Percentiles rank a stretch among this genome's conserved stretches.
These are phyloP conservation scores for Panicum virgatum DNA, from an alignment of 202 grass and related monocot species.

Conservation along the genomic window DNA sequence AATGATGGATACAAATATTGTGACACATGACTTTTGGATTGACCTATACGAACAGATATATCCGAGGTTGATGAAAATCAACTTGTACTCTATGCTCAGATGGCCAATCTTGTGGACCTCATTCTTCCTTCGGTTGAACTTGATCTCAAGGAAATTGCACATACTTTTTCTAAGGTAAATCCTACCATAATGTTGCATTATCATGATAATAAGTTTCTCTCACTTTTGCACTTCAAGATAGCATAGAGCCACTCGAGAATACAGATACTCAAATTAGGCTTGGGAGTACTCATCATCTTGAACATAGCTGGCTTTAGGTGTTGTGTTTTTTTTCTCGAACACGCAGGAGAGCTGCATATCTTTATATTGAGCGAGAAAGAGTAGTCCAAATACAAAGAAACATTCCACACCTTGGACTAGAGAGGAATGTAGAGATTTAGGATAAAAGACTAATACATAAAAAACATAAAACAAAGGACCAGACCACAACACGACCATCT, in stretches of 20 bases:
- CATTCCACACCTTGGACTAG: no score
- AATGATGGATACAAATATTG: constrained; percentile 4
- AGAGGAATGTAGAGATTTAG: no score
- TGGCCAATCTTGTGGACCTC: constrained; percentile 89
- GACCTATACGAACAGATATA: constrained; percentile 61
- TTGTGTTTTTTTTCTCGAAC: no score
- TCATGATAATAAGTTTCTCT: background rate
- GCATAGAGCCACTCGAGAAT: background rate
- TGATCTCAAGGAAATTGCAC: constrained; percentile 73
- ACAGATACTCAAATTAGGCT: background rate
- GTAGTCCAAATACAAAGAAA: no score
- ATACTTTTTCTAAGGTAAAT: constrained; percentile 88
- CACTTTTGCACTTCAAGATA: background rate
- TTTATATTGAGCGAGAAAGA: no score
- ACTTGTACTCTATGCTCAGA: constrained; percentile 81
- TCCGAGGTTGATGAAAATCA: constrained; percentile 68
- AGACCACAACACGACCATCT: no score
- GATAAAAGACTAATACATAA: no score
- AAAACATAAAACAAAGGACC: no score
- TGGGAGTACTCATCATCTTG: background rate
- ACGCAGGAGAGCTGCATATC: no score
- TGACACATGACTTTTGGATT: constrained; percentile 36
- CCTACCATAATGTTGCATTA: constrained; percentile 14
- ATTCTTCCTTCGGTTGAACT: constrained; percentile 69
- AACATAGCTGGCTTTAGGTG: background rate